A percentile compares a stretch with the other conserved stretches of the same genome.
These are phyloP conservation scores for Ascochyta pisi DNA, from an alignment of 2,329 filamentous ascomycete genomes.

Conservation along the genomic window DNA sequence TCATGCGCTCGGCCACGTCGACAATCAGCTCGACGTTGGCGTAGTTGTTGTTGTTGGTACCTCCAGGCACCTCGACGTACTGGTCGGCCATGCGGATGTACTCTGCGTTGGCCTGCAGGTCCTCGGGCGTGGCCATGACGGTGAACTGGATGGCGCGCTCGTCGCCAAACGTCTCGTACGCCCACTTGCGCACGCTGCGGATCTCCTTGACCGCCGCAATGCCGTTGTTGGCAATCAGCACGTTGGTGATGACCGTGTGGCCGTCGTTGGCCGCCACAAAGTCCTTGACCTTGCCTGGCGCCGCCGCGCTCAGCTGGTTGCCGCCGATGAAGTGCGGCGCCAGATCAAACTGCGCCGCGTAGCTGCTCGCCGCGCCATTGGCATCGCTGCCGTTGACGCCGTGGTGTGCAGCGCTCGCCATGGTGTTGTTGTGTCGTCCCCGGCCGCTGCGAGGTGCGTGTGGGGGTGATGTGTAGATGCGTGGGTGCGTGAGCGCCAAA, in stretches of 20 bases:
- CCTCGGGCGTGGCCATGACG: slow-evolving; percentile 98
- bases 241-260: slow-evolving; percentile 98
- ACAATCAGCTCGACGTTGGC: slow-evolving; percentile 99
- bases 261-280: slow-evolving; percentile 90
- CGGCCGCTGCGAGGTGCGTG: slow-evolving; percentile 29
- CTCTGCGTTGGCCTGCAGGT: slow-evolving; percentile 95
- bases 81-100: slow-evolving; percentile 99
- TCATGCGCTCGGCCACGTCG: slow-evolving; percentile 97
- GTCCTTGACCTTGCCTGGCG: slow-evolving; percentile 89
- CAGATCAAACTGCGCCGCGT: slow-evolving; percentile 81
- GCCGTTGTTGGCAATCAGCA: slow-evolving; percentile 99
- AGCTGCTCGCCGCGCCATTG: slow-evolving; percentile 67
- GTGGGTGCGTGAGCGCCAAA: no score
- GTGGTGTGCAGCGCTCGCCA: slow-evolving; percentile 44
- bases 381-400: slow-evolving; percentile 50
- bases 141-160: slow-evolving; percentile 99
- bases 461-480: slow-evolving; percentile 4
- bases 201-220: slow-evolving; percentile 99
- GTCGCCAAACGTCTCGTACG: slow-evolving; percentile 98
- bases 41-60: slow-evolving; percentile 99
- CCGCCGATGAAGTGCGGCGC: slow-evolving; percentile 96
- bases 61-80: slow-evolving; percentile 98
- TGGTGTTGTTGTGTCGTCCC: slow-evolving; percentile 39
- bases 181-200: slow-evolving; percentile 99
- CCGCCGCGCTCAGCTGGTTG: slow-evolving; percentile 81